Base-by-base conservation (phyloP, 352 stramenopile species). In the Aphanomyces euteiches region DNA sequence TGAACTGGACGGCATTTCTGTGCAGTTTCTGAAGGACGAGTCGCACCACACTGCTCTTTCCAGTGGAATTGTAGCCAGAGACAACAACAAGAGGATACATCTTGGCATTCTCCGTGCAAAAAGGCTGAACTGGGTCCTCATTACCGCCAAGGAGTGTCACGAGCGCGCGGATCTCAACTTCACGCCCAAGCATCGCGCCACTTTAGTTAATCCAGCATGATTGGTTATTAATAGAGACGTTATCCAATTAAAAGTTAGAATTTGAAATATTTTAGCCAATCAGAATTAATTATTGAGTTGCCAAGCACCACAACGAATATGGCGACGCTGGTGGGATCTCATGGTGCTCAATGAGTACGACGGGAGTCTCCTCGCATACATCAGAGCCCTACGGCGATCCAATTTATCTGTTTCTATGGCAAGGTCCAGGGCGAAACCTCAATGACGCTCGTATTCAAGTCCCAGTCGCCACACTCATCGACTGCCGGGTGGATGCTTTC, bases 31-130 rank as follows among this genome's bases (percentile, higher is more conserved):
- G 73, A 59, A 92, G 63, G 12, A 71, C 74, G 28, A 80, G 75
- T 21, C 76, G 74, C 57, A 92, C 79, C n/a, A 75, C 77, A 58
- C 80, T 57, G 56, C 81, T 90, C 72, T 94, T 94, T 57, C 86
- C 86, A n/a, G 83, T 88, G 10, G 84, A 91, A 36, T 85, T 83
- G 40, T 80, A 82, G 21, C 86, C 86, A 67, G 90, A 90, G 1
- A 92, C 76, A 4, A 94, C 74, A 36, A 90, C 73, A 3, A 93
- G 79, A 40, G 85, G 77, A n/a, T 77, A 66, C 50, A 82, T 77
- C 63, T 78, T 73, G 4, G 64, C 36, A 74, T 90, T 82, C 8
- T 45, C 21, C 60, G 80, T 45, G 45, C 66, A 66, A 10, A 72
- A n/a, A 36, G 59, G 28, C 13, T n/a, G 39, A 1, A 47, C 36